Conservation (phyloP, 352 stramenopile genomes). For the Globisporangium heterothallicum region DNA sequence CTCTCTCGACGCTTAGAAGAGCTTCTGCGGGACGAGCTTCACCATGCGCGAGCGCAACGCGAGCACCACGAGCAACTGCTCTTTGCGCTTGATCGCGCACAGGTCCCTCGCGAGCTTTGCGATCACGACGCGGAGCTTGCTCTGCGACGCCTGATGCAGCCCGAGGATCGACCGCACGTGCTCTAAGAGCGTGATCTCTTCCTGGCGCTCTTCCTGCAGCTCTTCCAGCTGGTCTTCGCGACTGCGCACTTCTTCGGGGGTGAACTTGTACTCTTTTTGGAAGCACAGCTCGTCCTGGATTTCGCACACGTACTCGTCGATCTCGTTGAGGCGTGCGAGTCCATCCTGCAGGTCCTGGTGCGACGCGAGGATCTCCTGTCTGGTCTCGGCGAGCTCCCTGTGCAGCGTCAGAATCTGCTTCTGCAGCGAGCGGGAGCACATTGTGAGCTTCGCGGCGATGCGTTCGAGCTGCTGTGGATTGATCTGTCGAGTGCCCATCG, state of each 20-base stretch:
- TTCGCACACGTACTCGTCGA: constrained; percentile 52
- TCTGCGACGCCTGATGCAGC: constrained; percentile 33
- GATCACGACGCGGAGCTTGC: constrained; percentile 39
- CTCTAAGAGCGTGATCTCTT: constrained; percentile 48
- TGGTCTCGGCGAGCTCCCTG: constrained; percentile 26
- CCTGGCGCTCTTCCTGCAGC: constrained; percentile 51
- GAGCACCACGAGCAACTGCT: constrained; percentile 44
- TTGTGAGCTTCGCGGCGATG: constrained; percentile 41
- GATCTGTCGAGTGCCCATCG: not conserved
- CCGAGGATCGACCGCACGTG: constrained; percentile 46
- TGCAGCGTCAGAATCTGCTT: constrained; percentile 33
- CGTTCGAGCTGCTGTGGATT: constrained; percentile 33
- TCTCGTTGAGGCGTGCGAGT: constrained; percentile 49
- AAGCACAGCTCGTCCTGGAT: constrained; percentile 34
- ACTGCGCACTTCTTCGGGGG: constrained; percentile 27
- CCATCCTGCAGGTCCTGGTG: constrained; percentile 52
- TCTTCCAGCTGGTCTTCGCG: constrained; percentile 46
- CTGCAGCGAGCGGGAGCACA: constrained; percentile 35
- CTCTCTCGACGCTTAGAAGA: constrained; percentile 16
- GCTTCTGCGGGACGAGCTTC: constrained; percentile 41
- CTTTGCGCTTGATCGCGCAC: constrained; percentile 30
- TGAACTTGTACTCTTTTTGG: constrained; percentile 18
- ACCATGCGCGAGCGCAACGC: constrained; percentile 47
- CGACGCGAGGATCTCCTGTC: constrained; percentile 35
- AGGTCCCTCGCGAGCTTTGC: constrained; percentile 38